phyloP scores from a whole-genome alignment of 1,139 yeast species.

The Wickerhamomyces sp. region DNA sequence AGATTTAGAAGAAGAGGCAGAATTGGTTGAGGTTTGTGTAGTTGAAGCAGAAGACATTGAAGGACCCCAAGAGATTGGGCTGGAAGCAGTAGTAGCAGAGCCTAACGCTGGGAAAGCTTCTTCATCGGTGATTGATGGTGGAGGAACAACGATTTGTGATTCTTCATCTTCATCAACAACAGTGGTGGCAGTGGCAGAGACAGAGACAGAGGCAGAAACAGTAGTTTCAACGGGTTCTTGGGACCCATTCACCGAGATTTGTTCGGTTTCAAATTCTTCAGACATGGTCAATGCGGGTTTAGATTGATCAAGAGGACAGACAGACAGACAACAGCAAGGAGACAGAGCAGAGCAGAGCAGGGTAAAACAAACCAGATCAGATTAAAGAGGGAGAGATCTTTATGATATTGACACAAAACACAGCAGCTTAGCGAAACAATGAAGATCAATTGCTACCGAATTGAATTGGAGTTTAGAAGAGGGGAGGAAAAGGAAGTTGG shows the following conservation, averaged over 20 bases:
- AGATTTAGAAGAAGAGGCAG: conserved; percentile 21
- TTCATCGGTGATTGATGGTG: conserved; percentile 36
- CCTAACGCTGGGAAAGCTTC: conserved; percentile 74
- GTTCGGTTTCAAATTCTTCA: too few relatives aligned
- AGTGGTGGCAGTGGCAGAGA: neutral
- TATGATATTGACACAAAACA: neutral
- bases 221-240: conserved; percentile 4
- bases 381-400: too few relatives aligned
- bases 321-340: conserved; percentile 1
- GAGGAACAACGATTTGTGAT: conserved; percentile 19
- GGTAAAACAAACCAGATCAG: neutral
- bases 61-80: conserved; percentile 39
- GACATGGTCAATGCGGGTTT: conserved; percentile 15
- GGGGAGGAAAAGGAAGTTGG: too few relatives aligned
- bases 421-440: too few relatives aligned
- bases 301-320: conserved; percentile 4
- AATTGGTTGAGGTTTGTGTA: conserved; percentile 27
- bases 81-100: conserved; percentile 30
- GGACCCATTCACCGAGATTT: neutral
- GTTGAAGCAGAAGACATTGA: conserved; percentile 35
- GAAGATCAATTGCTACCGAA: too few relatives aligned
- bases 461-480: too few relatives aligned
- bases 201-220: neutral
- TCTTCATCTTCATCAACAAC: conserved; percentile 7
- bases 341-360: neutral